phyloP scores from a whole-genome alignment of 1,139 yeast genomes.

The Kodamaea fungicola region DNA sequence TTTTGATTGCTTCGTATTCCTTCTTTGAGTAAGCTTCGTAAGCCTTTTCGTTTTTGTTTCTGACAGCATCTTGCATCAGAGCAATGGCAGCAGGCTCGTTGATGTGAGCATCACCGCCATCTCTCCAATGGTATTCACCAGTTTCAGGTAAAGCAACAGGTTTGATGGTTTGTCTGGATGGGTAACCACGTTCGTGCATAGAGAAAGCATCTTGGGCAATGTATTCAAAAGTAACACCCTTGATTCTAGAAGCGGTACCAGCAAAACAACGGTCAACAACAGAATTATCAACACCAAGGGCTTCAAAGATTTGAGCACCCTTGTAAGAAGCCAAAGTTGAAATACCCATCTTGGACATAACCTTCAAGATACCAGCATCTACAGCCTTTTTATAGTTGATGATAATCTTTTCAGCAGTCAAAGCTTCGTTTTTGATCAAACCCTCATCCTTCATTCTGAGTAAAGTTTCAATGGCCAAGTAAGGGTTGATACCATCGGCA shows the following conservation, averaged over 20 bases:
- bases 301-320: slow-evolving; percentile 98
- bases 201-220: slow-evolving; percentile 96
- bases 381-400: slow-evolving; percentile 77
- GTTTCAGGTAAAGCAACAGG: slow-evolving; percentile 84
- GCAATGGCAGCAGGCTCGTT: slow-evolving; percentile 96
- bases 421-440: slow-evolving; percentile 55
- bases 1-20: slow-evolving; percentile 87
- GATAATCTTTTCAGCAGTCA: slow-evolving; percentile 59
- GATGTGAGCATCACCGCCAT: slow-evolving; percentile 94
- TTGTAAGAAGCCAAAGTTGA: slow-evolving; percentile 95
- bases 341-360: slow-evolving; percentile 99
- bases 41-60: slow-evolving; percentile 91
- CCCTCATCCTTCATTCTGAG: slow-evolving; percentile 82
- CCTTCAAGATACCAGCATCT: slow-evolving; percentile 90
- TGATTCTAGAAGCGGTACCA: slow-evolving; percentile 95
- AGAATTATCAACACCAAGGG: slow-evolving; percentile 90
- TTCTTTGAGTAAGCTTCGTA: slow-evolving; percentile 86
- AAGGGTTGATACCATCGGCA: slow-evolving; percentile 94
- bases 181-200: slow-evolving; percentile 89
- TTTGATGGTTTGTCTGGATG: slow-evolving; percentile 66
- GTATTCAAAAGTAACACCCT: slow-evolving; percentile 92
- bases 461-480: slow-evolving; percentile 86
- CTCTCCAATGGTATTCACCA: slow-evolving; percentile 98
- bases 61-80: slow-evolving; percentile 91
- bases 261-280: slow-evolving; percentile 95